Base-by-base conservation (phyloP, 768 basidiomycete genomes). In the Lactarius hatsudake region DNA sequence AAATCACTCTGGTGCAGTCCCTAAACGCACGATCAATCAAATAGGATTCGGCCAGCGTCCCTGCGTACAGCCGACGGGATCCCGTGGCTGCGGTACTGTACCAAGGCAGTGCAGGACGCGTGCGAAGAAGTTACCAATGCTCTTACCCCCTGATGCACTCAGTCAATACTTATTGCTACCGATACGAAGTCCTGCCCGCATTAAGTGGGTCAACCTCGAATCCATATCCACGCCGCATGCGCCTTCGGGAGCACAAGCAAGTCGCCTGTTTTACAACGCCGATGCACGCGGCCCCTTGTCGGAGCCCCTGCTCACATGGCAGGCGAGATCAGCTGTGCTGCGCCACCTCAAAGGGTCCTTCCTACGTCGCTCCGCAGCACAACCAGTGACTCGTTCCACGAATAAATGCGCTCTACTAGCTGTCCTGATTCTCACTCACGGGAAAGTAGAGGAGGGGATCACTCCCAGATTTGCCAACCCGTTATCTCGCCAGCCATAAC, bases 141-240 rank as follows among this genome's bases (percentile, higher is more conserved):
- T 45, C 55, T 42, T 28, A 38, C 18, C 42, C 57, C 3, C 32
- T 61, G 55, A 61, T 62, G 45, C 59, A 17, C 48, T 40, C n/a
- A 42, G 43, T 51, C 59, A 42, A 28, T 20, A 23, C 43, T 34
- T 23, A 30, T n/a, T n/a, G 32, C 10, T 28, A 55, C 32, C 20
- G 36, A 18, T 62, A 53, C n/a, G 17, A 26, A 13, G 26, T 38
- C 51, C 13, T 53, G 36, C 38, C 23, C n/a, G 36, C 57, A 59
- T 28, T 38, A 17, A 34, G 30, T 17, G 15, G 3, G 32, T 45
- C 51, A 23, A 54, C 34, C 38, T 17, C 17, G 30, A 56, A 28
- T 55, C 23, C 23, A 42, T 20, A 36, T 20, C 26, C 20, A 7
- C 20, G 10, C 45, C 45, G 51, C 23, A 61, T 62, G 36, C n/a